Evolutionary conservation across 768 basidiomycete species (phyloP).

Genomic region (Boletus tomentosulus): DNA sequence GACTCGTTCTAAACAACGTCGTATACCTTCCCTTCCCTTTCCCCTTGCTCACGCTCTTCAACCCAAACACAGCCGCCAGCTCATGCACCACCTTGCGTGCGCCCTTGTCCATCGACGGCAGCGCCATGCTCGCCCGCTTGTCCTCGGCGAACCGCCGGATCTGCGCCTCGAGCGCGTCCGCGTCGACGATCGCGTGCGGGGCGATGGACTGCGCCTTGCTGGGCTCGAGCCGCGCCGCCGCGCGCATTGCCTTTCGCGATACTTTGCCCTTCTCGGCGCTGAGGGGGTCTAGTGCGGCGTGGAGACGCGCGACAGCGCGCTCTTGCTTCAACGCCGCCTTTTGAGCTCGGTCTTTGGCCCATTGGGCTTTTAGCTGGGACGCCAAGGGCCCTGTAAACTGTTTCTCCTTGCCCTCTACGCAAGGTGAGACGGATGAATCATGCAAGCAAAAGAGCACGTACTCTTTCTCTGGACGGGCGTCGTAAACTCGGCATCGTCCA

Average conservation of each 20-base stretch:
- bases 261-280: slow-evolving; percentile 61
- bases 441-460: slow-evolving; percentile 32
- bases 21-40: slow-evolving; percentile 68
- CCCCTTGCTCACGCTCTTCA: slow-evolving; percentile 79
- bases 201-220: slow-evolving; percentile 26
- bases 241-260: slow-evolving; percentile 62
- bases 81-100: slow-evolving; percentile 74
- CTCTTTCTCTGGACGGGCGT: slow-evolving; percentile 37
- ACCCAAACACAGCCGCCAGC: slow-evolving; percentile 69
- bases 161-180: slow-evolving; percentile 63
- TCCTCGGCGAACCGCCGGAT: slow-evolving; percentile 68
- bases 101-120: slow-evolving; percentile 77
- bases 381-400: slow-evolving; percentile 36
- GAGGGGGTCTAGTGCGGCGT: slow-evolving; percentile 61
- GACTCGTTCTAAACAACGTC: slow-evolving; percentile 65
- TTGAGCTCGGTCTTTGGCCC: slow-evolving; percentile 77
- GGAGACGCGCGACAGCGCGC: slow-evolving; percentile 53
- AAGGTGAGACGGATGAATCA: not conserved
- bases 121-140: slow-evolving; percentile 48
- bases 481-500: slow-evolving; percentile 24
- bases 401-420: slow-evolving; percentile 14
- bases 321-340: slow-evolving; percentile 74
- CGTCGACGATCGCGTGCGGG: slow-evolving; percentile 54
- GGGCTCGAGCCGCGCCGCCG: slow-evolving; percentile 49
- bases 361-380: slow-evolving; percentile 56